Evolutionary conservation across 305 asterid species (phyloP).

Genomic region (Andrographis paniculata): DNA sequence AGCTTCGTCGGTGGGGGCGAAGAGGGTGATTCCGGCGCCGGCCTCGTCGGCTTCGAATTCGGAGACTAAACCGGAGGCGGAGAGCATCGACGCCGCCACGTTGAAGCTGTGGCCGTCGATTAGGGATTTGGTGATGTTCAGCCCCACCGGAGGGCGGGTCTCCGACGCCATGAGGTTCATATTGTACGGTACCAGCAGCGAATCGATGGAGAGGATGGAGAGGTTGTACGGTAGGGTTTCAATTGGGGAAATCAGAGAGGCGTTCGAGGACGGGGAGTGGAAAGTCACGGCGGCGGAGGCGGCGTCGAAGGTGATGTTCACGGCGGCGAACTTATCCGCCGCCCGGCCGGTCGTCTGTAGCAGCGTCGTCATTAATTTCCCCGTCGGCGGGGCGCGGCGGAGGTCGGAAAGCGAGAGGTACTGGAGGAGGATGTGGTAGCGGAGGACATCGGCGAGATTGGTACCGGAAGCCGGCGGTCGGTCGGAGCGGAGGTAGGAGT

Average conservation of each 20-base stretch:
- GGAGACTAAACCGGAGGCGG: conserved; percentile 44
- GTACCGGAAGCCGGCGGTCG: conserved; percentile 20
- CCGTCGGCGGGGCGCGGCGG: conserved; percentile 30
- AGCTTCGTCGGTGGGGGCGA: conserved; percentile 48
- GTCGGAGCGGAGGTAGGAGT: conserved; percentile 19
- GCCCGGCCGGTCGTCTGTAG: conserved; percentile 30
- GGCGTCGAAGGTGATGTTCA: conserved; percentile 35
- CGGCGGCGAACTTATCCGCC: conserved; percentile 9
- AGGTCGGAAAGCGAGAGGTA: conserved; percentile 39
- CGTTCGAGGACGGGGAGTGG: conserved; percentile 32
- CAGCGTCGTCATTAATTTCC: conserved; percentile 34
- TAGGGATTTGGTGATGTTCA: conserved; percentile 38
- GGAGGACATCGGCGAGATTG: conserved; percentile 11
- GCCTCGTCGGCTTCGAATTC: conserved; percentile 44
- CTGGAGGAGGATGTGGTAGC: conserved; percentile 44
- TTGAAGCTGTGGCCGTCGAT: conserved; percentile 49
- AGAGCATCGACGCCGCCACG: conserved; percentile 50
- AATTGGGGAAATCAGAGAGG: conserved; percentile 30
- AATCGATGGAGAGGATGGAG: conserved; percentile 27
- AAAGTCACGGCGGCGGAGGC: conserved; percentile 23
- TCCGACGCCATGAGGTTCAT: conserved; percentile 54
- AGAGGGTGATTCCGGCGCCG: conserved; percentile 50
- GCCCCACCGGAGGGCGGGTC: conserved; percentile 41
- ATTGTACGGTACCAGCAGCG: conserved; percentile 33
- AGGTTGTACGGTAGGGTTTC: conserved; percentile 32